phyloP scores from a whole-genome alignment of 441 rosid species.

The Pelargonium cotyledonis region DNA sequence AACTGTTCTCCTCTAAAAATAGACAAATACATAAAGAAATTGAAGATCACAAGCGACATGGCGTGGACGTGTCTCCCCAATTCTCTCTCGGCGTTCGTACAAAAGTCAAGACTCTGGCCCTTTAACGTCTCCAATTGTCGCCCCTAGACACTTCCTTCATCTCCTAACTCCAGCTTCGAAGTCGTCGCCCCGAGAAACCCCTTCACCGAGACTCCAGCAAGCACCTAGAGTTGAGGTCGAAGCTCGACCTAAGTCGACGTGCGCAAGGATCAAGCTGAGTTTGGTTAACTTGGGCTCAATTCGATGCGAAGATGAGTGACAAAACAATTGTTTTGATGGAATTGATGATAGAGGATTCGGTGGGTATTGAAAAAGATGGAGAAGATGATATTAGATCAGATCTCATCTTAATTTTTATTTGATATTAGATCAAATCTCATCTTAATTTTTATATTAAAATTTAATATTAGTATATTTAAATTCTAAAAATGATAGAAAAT shows the following conservation, averaged over 20 bases:
- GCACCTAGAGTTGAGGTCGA: not conserved
- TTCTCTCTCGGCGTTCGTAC: slow-evolving; percentile 40
- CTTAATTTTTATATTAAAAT: too few species aligned
- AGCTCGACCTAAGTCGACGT: too few species aligned
- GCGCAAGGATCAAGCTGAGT: too few species aligned
- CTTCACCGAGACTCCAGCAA: not conserved
- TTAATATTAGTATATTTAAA: too few species aligned
- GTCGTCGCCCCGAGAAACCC: slow-evolving; percentile 53
- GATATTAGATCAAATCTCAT: too few species aligned
- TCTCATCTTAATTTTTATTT: too few species aligned
- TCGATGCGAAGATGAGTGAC: not conserved
- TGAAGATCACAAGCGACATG: slow-evolving; percentile 30
- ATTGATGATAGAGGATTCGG: slow-evolving; percentile 14
- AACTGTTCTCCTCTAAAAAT: slow-evolving; percentile 12
- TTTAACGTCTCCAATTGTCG: slow-evolving; percentile 34
- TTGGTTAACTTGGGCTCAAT: not conserved
- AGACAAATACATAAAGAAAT: slow-evolving; percentile 60
- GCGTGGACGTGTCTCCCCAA: too few species aligned
- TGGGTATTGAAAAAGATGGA: too few species aligned
- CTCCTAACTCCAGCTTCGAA: slow-evolving; percentile 54
- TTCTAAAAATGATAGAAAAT: too few species aligned
- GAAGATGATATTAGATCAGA: too few species aligned
- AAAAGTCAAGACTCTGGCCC: slow-evolving; percentile 55
- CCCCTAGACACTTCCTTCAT: slow-evolving; percentile 30
- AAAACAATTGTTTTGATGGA: too few species aligned